Percentiles rank a stretch among this genome's conserved stretches.
Evolutionary conservation across 345 rosid species (phyloP).

Genomic region (Bruguiera parviflora): DNA sequence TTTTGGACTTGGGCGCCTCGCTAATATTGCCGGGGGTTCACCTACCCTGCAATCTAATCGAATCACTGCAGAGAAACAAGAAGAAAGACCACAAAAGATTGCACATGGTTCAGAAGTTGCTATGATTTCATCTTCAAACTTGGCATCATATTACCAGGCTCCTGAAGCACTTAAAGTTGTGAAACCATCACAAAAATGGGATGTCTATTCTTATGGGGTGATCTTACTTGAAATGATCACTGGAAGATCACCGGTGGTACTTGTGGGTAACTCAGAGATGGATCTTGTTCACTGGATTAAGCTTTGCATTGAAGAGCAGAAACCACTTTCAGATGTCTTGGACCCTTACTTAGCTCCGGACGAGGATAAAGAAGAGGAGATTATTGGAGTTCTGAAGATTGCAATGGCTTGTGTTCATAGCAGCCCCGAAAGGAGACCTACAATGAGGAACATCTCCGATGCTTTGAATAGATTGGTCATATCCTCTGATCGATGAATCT

Average conservation of each 20-base stretch:
- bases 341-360: slow-evolving; percentile 75
- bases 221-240: slow-evolving; percentile 81
- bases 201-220: slow-evolving; percentile 84
- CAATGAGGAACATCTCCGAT: slow-evolving; percentile 73
- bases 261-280: slow-evolving; percentile 59
- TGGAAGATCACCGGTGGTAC: slow-evolving; percentile 53
- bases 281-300: slow-evolving; percentile 82
- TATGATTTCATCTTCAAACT: slow-evolving; percentile 40
- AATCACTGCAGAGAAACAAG: slow-evolving; percentile 42
- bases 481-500: slow-evolving; percentile 35
- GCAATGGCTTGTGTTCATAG: slow-evolving; percentile 75
- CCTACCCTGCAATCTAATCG: slow-evolving; percentile 66
- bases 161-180: slow-evolving; percentile 79
- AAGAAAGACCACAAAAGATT: slow-evolving; percentile 61
- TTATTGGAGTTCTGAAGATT: slow-evolving; percentile 72
- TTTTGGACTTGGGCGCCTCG: slow-evolving; percentile 86
- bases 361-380: slow-evolving; percentile 76
- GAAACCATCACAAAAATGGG: slow-evolving; percentile 98
- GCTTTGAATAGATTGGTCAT: slow-evolving; percentile 51
- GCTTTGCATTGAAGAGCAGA: slow-evolving; percentile 84
- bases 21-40: slow-evolving; percentile 86
- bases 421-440: slow-evolving; percentile 79
- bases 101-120: slow-evolving; percentile 52
- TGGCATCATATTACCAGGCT: slow-evolving; percentile 74
- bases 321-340: slow-evolving; percentile 70